Evolutionary conservation across 2,329 filamentous ascomycete species (phyloP), one percentile per base, ranked within the genome.

Genomic region (Claviceps quebecensis): DNA sequence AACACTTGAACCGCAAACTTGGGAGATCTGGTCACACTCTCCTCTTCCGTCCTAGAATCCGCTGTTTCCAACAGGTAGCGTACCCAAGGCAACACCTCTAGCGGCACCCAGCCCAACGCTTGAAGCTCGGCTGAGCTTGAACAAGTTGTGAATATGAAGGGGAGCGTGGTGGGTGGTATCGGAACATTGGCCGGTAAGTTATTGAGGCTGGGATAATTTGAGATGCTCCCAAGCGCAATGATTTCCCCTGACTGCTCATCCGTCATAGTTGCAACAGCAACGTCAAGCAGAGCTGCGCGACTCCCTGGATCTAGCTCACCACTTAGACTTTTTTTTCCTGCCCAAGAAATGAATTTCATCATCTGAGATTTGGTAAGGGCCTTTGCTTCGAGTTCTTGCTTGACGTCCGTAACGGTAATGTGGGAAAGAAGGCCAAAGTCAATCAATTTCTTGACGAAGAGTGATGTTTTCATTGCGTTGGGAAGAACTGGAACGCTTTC

Each of bases 401-500:
- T 86, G 54, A 98, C 87, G 62, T 98, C 93, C 4, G 81, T 78
- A 29, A 93, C 83, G 0, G 87, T 95, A 52, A 97, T 86, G 56
- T 89, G 83, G 1, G 82, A 86, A n/a, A 98, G 78, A 52, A 97
- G 74, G 1, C 87, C 89, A 63, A 89, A 93, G 38, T 90, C 86
- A 52, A 84, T 83, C 45, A 98, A 69, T 59, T 87, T 89, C 53
- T 77, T 77, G 53, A 97, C 80, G 59, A 98, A 95, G 0, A 76
- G 75, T n/a, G 76, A 77, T 9, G 81, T 75, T 53, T 83, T 80
- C 58, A 97, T 75, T 54, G 84, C 81, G 45, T 87, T 80, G 1
- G 91, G 86, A 4, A 97, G 74, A 40, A 94, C 82, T 0, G 93
- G 89, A 55, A 98, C 93, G 37, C 86, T 86, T 52, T 90, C 84